Conservation (phyloP, 2,329 filamentous ascomycete species). For the Tolypocladium tropicale region DNA sequence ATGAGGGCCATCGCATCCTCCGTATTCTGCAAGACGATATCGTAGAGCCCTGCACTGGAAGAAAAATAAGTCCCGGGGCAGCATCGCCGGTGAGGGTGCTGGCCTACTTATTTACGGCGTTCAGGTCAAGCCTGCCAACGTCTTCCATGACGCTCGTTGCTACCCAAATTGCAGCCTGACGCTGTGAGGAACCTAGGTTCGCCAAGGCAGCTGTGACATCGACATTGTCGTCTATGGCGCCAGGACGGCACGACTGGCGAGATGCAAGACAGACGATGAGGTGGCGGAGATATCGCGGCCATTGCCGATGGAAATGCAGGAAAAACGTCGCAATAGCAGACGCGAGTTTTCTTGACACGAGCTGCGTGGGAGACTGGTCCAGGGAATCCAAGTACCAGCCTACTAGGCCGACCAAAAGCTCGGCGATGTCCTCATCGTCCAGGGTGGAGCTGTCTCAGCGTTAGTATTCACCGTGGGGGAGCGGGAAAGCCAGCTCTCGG, state of each 20-base stretch:
- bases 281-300: constrained; percentile 56
- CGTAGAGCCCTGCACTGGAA: constrained; percentile 27
- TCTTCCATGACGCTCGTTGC: constrained; percentile 27
- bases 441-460: constrained; percentile 31
- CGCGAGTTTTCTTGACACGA: constrained; percentile 65
- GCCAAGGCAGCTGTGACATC: constrained; percentile 37
- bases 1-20: constrained; percentile 30
- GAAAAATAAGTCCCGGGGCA: constrained; percentile 4
- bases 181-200: constrained; percentile 32
- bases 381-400: constrained; percentile 51
- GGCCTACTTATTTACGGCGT: constrained; percentile 44
- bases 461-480: not conserved
- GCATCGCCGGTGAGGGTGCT: not conserved
- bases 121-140: constrained; percentile 49
- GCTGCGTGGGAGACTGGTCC: constrained; percentile 37
- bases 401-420: constrained; percentile 50
- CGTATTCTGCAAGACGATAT: constrained; percentile 28
- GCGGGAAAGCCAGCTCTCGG: not conserved
- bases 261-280: constrained; percentile 43
- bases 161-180: constrained; percentile 56
- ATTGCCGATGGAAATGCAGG: constrained; percentile 56
- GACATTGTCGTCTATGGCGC: constrained; percentile 16
- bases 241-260: constrained; percentile 11
- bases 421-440: constrained; percentile 44
- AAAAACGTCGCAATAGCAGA: constrained; percentile 70